These are phyloP conservation scores for Ceratocystis eucalypticola DNA, from an alignment of 2,329 filamentous ascomycete genomes.

Conservation along the genomic window DNA sequence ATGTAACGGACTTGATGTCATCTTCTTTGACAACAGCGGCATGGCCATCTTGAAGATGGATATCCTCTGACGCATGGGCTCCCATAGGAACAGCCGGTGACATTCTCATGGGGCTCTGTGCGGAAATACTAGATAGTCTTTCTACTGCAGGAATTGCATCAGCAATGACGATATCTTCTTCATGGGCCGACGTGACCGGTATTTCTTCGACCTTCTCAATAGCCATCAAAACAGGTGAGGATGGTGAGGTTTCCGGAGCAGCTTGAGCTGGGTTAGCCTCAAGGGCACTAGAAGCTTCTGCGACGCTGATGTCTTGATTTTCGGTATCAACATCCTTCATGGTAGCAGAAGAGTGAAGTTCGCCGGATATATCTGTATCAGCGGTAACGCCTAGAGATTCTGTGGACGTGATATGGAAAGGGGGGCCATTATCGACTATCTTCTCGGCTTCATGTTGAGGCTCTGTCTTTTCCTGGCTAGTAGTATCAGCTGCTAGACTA, in stretches of 20 bases:
- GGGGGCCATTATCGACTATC: not conserved
- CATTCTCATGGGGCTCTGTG: slow-evolving; percentile 11
- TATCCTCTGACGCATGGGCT: not conserved
- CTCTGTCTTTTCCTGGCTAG: not conserved
- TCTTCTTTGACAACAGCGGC: not conserved
- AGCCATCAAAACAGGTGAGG: not conserved
- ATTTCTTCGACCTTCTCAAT: slow-evolving; percentile 4
- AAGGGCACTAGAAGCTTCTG: not conserved
- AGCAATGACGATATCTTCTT: slow-evolving; percentile 12
- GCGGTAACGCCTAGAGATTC: not conserved
- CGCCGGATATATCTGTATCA: not conserved
- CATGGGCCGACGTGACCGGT: not conserved
- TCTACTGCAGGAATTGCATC: slow-evolving; percentile 4
- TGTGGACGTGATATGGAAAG: not conserved
- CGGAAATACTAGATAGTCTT: not conserved
- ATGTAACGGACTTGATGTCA: slow-evolving; percentile 14
- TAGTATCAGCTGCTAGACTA: not conserved
- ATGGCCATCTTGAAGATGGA: not conserved
- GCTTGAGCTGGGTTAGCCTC: not conserved
- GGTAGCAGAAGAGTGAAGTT: not conserved
- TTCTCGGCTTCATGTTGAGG: not conserved
- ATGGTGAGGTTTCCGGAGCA: not conserved
- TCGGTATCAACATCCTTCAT: not conserved
- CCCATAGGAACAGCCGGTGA: not conserved
- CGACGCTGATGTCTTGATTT: not conserved